Evolutionary conservation across 805 yeast species (phyloP).

Genomic region (Komagataella phaffii): DNA sequence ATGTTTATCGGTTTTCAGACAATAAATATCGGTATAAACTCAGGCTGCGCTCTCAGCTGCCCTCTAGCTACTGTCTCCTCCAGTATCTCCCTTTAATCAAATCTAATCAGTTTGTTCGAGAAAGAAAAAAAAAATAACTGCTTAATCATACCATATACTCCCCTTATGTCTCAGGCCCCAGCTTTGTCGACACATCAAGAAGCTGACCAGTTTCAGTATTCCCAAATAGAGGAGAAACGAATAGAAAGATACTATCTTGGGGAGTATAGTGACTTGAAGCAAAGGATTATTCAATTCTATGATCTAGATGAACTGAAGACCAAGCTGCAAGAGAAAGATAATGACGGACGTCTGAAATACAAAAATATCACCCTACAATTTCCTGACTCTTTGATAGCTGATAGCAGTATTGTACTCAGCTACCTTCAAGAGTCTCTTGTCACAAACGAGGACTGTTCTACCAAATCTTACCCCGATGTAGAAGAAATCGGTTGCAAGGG

Average conservation of each 20-base stretch:
- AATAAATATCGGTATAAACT: too few species aligned
- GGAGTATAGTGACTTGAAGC: constrained; percentile 13
- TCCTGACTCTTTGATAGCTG: constrained; percentile 71
- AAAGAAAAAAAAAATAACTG: neutral
- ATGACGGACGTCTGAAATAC: constrained; percentile 17
- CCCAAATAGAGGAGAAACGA: constrained; percentile 19
- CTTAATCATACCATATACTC: neutral
- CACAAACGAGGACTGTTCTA: neutral
- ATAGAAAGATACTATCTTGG: constrained; percentile 16
- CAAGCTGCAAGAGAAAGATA: constrained; percentile 11
- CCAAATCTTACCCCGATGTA: constrained; percentile 2
- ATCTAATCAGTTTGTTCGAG: neutral
- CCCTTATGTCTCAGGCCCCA: constrained; percentile 35
- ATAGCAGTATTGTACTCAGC: constrained; percentile 60
- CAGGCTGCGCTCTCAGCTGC: too few species aligned
- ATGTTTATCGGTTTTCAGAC: too few species aligned
- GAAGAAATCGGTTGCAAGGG: constrained; percentile 1
- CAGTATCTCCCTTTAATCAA: neutral
- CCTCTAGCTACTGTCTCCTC: too few species aligned
- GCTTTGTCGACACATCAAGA: constrained; percentile 65
- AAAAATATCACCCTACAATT: constrained; percentile 70
- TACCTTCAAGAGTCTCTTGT: constrained; percentile 28
- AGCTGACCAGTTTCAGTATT: constrained; percentile 37
- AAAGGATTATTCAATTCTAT: constrained; percentile 37
- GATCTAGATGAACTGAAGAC: constrained; percentile 20